A percentile compares a stretch with the other conserved stretches of the same genome.
These are phyloP conservation scores for Aureobasidium sp. DNA, from an alignment of 2,329 filamentous ascomycete species.

Conservation along the genomic window DNA sequence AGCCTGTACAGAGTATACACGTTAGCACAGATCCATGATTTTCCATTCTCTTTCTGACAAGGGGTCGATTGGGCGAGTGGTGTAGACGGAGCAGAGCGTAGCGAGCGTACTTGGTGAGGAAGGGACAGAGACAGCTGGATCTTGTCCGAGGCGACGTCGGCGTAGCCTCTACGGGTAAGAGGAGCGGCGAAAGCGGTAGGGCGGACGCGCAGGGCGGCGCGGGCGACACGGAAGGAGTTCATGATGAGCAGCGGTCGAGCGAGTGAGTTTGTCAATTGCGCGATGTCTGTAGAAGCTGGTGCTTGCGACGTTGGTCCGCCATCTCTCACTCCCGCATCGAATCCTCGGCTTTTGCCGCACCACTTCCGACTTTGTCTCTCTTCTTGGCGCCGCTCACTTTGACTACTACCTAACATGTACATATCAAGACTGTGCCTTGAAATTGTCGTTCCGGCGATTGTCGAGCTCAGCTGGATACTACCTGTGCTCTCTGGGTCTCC, in stretches of 20 bases:
- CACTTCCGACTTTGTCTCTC: slow-evolving; percentile 2
- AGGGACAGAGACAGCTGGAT: slow-evolving; percentile 98
- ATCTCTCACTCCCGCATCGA: slow-evolving; percentile 11
- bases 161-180: slow-evolving; percentile 78
- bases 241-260: slow-evolving; percentile 47
- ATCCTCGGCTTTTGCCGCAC: slow-evolving; percentile 9
- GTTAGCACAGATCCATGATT: slow-evolving; percentile 20
- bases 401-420: neutral
- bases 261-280: slow-evolving; percentile 14
- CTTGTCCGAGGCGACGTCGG: slow-evolving; percentile 49
- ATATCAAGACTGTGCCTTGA: neutral
- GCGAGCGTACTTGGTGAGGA: slow-evolving; percentile 83
- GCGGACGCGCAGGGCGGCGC: slow-evolving; percentile 77
- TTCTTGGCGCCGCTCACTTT: slow-evolving; percentile 1
- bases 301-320: slow-evolving; percentile 12
- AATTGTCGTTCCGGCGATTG: no score
- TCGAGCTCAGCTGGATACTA: neutral
- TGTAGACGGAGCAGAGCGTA: neutral
- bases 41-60: neutral
- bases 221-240: slow-evolving; percentile 91
- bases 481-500: neutral
- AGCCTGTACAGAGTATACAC: slow-evolving; percentile 38
- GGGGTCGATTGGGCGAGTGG: neutral
- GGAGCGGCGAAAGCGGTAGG: slow-evolving; percentile 64
- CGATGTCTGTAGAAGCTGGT: slow-evolving; percentile 4